Evolutionary conservation across 1,139 yeast genomes (phyloP).

Genomic region (Kluyveromyces marxianus): DNA sequence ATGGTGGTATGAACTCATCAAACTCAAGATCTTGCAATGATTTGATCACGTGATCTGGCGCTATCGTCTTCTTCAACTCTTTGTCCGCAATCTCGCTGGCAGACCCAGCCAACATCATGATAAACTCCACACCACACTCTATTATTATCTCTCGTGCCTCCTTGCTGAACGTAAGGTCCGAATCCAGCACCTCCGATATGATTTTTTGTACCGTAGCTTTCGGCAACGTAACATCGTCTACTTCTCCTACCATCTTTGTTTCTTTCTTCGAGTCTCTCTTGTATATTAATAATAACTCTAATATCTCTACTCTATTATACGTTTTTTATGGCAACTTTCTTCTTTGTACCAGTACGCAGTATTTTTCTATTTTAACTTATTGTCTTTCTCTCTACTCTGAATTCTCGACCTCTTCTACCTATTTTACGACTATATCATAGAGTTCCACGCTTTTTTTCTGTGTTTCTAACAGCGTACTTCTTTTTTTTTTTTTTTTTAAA

Average conservation of each 20-base stretch:
- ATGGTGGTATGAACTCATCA: constrained; percentile 72
- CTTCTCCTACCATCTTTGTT: constrained; percentile 8
- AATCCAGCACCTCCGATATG: constrained; percentile 74
- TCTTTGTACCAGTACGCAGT: no score
- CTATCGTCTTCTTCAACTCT: constrained; percentile 93
- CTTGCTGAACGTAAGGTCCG: constrained; percentile 79
- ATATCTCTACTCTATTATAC: no score
- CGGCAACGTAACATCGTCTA: constrained; percentile 30
- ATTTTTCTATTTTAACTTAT: no score
- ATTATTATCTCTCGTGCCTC: constrained; percentile 94
- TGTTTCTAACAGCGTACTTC: no score
- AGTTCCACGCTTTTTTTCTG: no score
- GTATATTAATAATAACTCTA: no score
- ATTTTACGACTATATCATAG: no score
- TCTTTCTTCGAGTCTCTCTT: no score
- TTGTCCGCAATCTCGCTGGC: constrained; percentile 95
- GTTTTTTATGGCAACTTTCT: no score
- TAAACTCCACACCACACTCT: constrained; percentile 92
- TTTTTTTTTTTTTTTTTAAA: no score
- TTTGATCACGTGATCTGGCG: constrained; percentile 90
- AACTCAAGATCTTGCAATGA: constrained; percentile 88
- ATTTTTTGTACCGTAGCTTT: constrained; percentile 87
- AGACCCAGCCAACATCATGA: constrained; percentile 89
- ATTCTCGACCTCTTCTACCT: no score
- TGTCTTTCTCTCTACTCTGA: no score